Conservation (phyloP, 768 basidiomycete species). For the Tricholoma terreum region DNA sequence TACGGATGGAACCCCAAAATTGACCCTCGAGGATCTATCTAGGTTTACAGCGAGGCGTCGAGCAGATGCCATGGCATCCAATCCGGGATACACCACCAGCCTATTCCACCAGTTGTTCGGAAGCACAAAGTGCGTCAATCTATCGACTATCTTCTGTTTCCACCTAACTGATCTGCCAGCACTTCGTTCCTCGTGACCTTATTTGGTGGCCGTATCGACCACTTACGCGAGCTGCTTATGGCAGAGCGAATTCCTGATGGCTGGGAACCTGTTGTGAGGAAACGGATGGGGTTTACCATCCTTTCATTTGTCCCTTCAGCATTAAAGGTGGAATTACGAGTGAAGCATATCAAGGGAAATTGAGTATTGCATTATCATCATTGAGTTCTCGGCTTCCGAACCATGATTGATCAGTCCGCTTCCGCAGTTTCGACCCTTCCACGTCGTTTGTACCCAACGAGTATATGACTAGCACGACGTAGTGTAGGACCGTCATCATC, state of each 20-base stretch:
- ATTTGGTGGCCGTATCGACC: constrained; percentile 57
- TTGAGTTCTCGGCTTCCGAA: background rate
- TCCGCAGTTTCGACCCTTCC: background rate
- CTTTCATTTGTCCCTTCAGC: background rate
- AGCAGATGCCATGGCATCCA: constrained; percentile 45
- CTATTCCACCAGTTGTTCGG: constrained; percentile 59
- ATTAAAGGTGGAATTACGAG: constrained; percentile 1
- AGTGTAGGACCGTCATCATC: no score
- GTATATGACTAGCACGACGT: no score
- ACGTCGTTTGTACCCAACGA: background rate
- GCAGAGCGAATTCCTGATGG: constrained; percentile 68
- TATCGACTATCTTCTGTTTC: background rate
- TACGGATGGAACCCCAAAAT: constrained; percentile 34
- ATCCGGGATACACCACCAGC: constrained; percentile 51
- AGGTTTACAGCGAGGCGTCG: constrained; percentile 55
- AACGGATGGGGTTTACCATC: constrained; percentile 53
- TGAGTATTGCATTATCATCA: no score
- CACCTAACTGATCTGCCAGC: constrained; percentile 30
- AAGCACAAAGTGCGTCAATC: constrained; percentile 48
- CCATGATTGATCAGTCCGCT: no score
- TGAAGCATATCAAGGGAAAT: background rate
- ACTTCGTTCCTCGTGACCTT: constrained; percentile 57
- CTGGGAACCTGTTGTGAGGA: constrained; percentile 58
- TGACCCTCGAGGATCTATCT: constrained; percentile 57
- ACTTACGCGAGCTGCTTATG: constrained; percentile 48